Evolutionary conservation across 1,139 yeast species (phyloP), one percentile per base, ranked within the genome.

Genomic region (Debaryomyces fabryi): DNA sequence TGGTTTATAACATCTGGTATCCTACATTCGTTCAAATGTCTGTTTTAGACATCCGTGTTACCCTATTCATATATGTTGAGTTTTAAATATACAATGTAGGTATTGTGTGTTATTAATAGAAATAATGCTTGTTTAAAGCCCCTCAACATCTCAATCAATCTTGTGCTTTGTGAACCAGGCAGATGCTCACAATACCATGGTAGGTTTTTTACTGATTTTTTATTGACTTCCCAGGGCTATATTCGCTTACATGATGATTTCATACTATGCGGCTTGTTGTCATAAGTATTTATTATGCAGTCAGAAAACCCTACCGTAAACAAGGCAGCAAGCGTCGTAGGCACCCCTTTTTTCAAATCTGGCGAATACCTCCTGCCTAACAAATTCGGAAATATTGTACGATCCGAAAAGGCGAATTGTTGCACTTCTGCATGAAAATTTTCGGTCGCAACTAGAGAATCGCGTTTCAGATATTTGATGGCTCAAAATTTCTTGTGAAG

Each of bases 401-500:
- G 24, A 6, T 16, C 25, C 13, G 30, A 24, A 40, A 18, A 3
- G 27, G 27, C 35, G 34, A 29, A 9, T 39, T 29, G 25, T 20
- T 9, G 16, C 36, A 6, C n/a, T 40, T 20, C 10, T 27, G 42
- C 33, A 30, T 20, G 9, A 40, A 30, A 40, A 8, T 32, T 40
- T 32, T 39, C 16, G 12, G 24, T 24, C 9, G 24, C 16, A n/a
- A n/a, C 12, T 18, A n/a, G 9, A 30, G 30, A 27, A 30, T 6
- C 43, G 43, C 43, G 43, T 30, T 30, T 20, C 18, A 32, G 10
- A 10, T 20, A 1, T 35, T 35, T 20, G 40, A 30, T 25, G 43
- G 43, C 43, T 40, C 43, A 40, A 40, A 40, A 40, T 40, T 30
- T 12, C 10, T 21, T 5, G 18, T 30, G n/a, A 15, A 20, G 13